Evolutionary conservation across 106 monocot species (phyloP).

Genomic region (Dactylorhiza incarnata): DNA sequence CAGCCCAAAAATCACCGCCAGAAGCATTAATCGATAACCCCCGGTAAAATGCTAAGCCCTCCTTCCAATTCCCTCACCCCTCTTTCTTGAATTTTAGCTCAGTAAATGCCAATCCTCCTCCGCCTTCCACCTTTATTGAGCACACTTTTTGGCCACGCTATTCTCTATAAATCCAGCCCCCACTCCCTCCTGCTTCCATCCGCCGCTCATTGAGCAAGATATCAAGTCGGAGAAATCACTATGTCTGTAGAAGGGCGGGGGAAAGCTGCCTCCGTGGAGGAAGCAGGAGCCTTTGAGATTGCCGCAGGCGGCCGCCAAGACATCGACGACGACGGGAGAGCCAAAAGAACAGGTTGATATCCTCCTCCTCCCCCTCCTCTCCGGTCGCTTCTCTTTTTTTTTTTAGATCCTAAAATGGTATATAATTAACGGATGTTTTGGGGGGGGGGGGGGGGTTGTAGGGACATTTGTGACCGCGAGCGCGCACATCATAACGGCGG

Average conservation of each 20-base stretch:
- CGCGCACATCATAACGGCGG: slow-evolving; percentile 33
- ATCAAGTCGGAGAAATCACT: background rate
- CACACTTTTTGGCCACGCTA: too few relatives aligned
- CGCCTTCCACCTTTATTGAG: too few relatives aligned
- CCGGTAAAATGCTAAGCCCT: too few relatives aligned
- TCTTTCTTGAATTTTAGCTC: too few relatives aligned
- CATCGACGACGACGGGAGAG: slow-evolving; percentile 14
- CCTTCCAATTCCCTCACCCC: too few relatives aligned
- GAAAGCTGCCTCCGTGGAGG: background rate
- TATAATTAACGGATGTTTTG: background rate
- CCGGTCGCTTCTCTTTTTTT: background rate
- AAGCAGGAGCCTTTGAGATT: slow-evolving; percentile 1
- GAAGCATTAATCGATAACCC: too few relatives aligned
- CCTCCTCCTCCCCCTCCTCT: background rate
- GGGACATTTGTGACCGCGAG: slow-evolving; percentile 28
- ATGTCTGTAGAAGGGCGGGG: background rate
- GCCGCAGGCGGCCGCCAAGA: background rate
- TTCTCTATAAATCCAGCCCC: too few relatives aligned
- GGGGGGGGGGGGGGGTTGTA: too few relatives aligned
- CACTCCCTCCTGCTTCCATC: background rate
- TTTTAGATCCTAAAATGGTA: background rate
- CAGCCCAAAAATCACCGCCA: too few relatives aligned
- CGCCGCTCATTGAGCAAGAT: background rate
- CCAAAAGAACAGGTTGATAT: slow-evolving; percentile 14
- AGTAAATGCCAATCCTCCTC: too few relatives aligned